Base-by-base conservation (phyloP, 2,329 filamentous ascomycete genomes). In the Juglanconis juglandina region DNA sequence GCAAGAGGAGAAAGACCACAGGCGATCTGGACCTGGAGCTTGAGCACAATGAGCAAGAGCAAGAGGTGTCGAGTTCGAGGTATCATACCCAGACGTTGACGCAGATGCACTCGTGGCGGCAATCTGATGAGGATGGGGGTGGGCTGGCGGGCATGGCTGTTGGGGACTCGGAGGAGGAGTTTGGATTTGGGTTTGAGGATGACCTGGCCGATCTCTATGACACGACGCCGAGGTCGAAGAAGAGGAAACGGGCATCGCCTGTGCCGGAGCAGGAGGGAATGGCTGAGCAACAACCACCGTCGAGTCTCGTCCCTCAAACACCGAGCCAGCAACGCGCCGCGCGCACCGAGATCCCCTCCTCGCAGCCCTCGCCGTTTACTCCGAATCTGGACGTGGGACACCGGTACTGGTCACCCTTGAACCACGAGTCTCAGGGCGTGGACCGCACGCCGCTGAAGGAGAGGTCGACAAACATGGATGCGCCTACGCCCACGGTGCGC, bases 311-410 rank as follows among this genome's bases (percentile, higher is more conserved):
- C 5, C 77, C 77, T 0, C 75, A 79, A 60, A 81, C 79, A 5
- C 79, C 61, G 17, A 33, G 53, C 30, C 56, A 39, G 39, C 61
- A 57, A 17, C 56, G 48, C 1, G 30, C 48, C 17, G 44, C 39
- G 7, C 39, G 47, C 41, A 66, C 72, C 2, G 77, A 80, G 63
- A 76, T 81, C 6, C 78, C 78, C 1, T 79, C 78, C 0, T 81
- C 80, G 0, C 73, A 76, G 62, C 73, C 74, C 3, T 77, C 77
- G 6, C 77, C 77, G 0, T 73, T 74, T 17, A 76, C 76, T 2
- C 71, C 76, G 0, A 73, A 77, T 68, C 63, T 79, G 5, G 71
- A 59, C 5, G 47, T 63, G n/a, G 24, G 24, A n/a, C 37, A 69
- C 1, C 68, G 76, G 7, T 78, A 79, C 60, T 75, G 72, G 41